Base-by-base conservation (phyloP, 768 basidiomycete species). In the Rhodotorula diobovata region DNA sequence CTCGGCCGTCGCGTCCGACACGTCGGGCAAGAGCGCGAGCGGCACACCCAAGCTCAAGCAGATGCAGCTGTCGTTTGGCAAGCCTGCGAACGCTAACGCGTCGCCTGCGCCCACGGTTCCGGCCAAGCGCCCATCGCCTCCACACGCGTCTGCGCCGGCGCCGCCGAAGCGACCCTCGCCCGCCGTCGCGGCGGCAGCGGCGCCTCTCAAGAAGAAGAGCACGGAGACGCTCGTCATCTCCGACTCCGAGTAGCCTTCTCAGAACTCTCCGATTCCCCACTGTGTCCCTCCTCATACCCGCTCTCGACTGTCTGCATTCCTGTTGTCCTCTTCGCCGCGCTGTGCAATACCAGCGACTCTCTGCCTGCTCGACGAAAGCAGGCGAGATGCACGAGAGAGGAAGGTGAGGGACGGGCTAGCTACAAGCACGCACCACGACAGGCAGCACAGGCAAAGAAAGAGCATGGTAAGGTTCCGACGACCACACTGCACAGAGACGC, bases 211-310 rank as follows among this genome's bases (percentile, higher is more conserved):
- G n/a, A 30, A 14, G 39, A 32, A 35, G 28, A 39, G 34, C 12
- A 18, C 39, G 6, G 37, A 45, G 16, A 15, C 25, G 39, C 18
- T 65, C 55, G 64, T 57, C 32, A 34, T 65, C 23, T 65, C 63
- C 14, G 63, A 65, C 55, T 65, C 63, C 7, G 63, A 56, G 30
- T 51, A 65, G 16, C 50, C 37, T 23, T 56, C 53, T 53, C 30
- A 7, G n/a, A n/a, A n/a, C 11, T n/a, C 18, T 30, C 23, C 14
- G 30, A 16, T 54, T n/a, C 20, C 48, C 12, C 48, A 23, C 18
- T 7, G 28, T 53, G 11, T 8, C 53, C 5, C 28, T n/a, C 41
- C 18, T 15, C 14, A 14, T 39, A 7, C n/a, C n/a, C n/a, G n/a
- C 39, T 39, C 8, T 43, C 28, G 48, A 23, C 12, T 50, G 21